Conservation (phyloP, 2,329 filamentous ascomycete genomes). For the Colletotrichum falcatum region DNA sequence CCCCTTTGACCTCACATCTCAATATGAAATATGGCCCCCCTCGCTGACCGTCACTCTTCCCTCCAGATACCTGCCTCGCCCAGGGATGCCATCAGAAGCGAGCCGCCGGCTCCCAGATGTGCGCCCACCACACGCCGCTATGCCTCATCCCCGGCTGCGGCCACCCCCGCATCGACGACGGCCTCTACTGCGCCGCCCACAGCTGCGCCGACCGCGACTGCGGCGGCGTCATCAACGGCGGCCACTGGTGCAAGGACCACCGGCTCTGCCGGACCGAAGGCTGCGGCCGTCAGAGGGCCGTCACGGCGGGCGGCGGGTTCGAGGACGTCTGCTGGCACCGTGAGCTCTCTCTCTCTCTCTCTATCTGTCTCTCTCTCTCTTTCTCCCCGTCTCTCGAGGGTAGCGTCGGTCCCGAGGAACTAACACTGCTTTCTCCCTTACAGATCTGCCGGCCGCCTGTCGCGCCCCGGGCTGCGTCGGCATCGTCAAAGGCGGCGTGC, state of each 20-base stretch:
- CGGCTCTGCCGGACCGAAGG: slow-evolving; percentile 40
- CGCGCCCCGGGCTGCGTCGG: neutral
- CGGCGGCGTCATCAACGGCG: slow-evolving; percentile 36
- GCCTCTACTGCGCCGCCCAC: slow-evolving; percentile 39
- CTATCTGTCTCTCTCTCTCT: neutral
- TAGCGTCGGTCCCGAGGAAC: neutral
- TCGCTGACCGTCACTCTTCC: neutral
- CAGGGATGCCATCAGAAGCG: slow-evolving; percentile 39
- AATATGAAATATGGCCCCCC: too few relatives aligned
- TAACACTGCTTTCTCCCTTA: neutral
- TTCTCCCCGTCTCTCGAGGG: too few relatives aligned
- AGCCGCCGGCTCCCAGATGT: slow-evolving; percentile 26
- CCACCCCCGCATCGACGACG: slow-evolving; percentile 25
- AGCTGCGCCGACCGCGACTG: slow-evolving; percentile 39
- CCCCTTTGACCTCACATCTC: too few relatives aligned
- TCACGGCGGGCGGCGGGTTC: slow-evolving; percentile 6
- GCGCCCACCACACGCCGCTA: slow-evolving; percentile 35
- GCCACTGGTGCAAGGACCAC: slow-evolving; percentile 42
- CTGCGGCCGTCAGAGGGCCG: slow-evolving; percentile 9
- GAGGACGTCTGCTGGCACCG: slow-evolving; percentile 37
- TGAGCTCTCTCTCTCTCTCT: slow-evolving; percentile 1
- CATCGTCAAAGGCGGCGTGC: neutral
- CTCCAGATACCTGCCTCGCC: slow-evolving; percentile 41
- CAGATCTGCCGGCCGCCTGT: slow-evolving; percentile 23
- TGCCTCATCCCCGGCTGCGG: slow-evolving; percentile 41